Conservation (phyloP, 805 yeast genomes). For the Lachancea cidri region DNA sequence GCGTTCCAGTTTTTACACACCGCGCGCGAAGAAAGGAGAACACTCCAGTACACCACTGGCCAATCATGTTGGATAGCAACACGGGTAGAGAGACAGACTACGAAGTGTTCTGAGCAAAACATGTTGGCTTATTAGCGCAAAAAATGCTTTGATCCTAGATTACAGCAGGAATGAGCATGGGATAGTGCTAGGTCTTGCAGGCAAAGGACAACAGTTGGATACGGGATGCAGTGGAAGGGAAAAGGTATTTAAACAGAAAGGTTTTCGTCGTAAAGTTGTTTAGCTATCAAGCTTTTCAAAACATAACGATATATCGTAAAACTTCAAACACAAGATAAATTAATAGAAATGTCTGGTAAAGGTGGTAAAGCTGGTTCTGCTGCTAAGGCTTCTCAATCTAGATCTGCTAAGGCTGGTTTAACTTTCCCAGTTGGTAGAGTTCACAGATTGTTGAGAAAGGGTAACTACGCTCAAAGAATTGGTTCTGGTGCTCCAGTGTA, state of each 20-base stretch:
- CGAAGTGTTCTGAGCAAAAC: neutral
- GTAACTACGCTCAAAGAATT: slow-evolving; percentile 96
- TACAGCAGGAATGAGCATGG: too few relatives aligned
- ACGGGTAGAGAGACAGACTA: neutral
- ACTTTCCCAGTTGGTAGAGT: slow-evolving; percentile 99
- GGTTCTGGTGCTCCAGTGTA: slow-evolving; percentile 99
- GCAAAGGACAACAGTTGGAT: too few relatives aligned
- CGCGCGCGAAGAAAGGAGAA: slow-evolving; percentile 17
- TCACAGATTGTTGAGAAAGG: slow-evolving; percentile 93
- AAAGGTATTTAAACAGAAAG: neutral
- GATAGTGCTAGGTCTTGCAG: too few relatives aligned
- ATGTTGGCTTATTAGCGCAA: too few relatives aligned
- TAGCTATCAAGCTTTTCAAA: too few relatives aligned
- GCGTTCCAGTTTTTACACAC: slow-evolving; percentile 30
- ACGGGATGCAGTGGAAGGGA: neutral
- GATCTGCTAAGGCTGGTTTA: slow-evolving; percentile 98
- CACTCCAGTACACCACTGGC: neutral
- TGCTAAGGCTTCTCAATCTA: slow-evolving; percentile 93
- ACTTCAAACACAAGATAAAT: neutral
- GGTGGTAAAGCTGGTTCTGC: slow-evolving; percentile 93
- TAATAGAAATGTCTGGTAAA: slow-evolving; percentile 58
- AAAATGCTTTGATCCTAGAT: too few relatives aligned
- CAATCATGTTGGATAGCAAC: neutral
- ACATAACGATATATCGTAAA: neutral
- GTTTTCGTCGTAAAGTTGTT: too few relatives aligned